Percentiles rank a stretch among this genome's conserved stretches.
Conservation (phyloP, 2,329 filamentous ascomycete species). For the Cryphonectria radicalis region DNA sequence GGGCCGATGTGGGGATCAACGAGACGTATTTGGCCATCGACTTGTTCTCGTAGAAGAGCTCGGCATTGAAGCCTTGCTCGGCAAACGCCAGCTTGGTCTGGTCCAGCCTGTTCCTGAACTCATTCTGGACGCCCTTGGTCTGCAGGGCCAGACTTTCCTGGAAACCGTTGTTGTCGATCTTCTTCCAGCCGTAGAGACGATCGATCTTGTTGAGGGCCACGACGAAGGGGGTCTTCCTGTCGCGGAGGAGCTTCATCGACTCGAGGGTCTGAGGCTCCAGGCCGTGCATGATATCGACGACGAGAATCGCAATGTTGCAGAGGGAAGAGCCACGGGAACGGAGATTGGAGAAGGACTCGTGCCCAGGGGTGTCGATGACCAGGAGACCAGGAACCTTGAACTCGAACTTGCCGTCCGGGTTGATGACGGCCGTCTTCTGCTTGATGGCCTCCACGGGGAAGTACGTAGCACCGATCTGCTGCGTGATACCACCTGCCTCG, state of each 20-base stretch:
- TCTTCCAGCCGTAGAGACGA: conserved; percentile 98
- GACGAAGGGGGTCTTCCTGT: conserved; percentile 96
- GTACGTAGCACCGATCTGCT: conserved; percentile 99
- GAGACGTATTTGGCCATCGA: conserved; percentile 94
- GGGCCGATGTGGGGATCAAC: conserved; percentile 94
- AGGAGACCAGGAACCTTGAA: conserved; percentile 97
- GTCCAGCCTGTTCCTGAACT: conserved; percentile 88
- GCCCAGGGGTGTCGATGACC: conserved; percentile 96
- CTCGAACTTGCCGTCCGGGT: conserved; percentile 85
- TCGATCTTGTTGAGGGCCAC: conserved; percentile 99
- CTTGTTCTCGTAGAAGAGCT: conserved; percentile 97
- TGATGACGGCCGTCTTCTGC: conserved; percentile 92
- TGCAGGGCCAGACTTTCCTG: conserved; percentile 88
- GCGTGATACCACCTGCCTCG: conserved; percentile 98
- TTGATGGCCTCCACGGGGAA: conserved; percentile 93
- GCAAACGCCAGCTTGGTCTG: conserved; percentile 92
- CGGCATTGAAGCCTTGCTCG: conserved; percentile 97
- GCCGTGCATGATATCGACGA: conserved; percentile 99
- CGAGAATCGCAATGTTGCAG: conserved; percentile 98
- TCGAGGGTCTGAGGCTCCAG: conserved; percentile 96
- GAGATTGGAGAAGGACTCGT: conserved; percentile 99
- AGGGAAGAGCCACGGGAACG: conserved; percentile 96
- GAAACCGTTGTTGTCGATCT: conserved; percentile 98
- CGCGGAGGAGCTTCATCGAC: conserved; percentile 91
- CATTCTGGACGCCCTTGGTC: conserved; percentile 89